Base-by-base conservation (phyloP, 768 basidiomycete species). In the Hericium coralloides region DNA sequence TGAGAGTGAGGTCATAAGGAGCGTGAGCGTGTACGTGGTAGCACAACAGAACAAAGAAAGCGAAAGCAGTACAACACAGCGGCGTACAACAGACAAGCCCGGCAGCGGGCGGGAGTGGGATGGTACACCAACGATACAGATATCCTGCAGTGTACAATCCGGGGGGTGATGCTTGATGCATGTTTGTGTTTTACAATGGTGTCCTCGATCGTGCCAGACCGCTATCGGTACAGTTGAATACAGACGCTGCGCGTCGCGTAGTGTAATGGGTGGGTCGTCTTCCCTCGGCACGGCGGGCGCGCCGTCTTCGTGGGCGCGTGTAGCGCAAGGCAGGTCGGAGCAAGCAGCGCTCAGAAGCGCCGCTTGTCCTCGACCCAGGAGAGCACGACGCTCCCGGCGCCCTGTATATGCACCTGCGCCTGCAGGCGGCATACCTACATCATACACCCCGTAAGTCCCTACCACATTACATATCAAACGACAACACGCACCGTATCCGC, bases 351-450 rank as follows among this genome's bases (percentile, higher is more conserved):
- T 59, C 43, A 62, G 59, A 62, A 62, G 26, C 60, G 56, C 17
- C 53, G 50, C 12, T 51, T 51, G 53, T 58, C 59, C 9, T 49
- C 54, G 49, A 59, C 47, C 60, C 57, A 63, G 45, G 62, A 63
- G 49, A 63, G 57, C 10, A 36, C 60, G 38, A 63, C 62, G 53
- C 57, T 59, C 38, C 62, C 62, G 14, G 58, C 62, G 12, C 53
- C 62, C 2, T 56, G 54, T 49, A 63, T 63, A 31, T 45, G 56
- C 7, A 61, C 62, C 17, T 58, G 62, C 52, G 62, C 58, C 55
- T 63, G 60, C 45, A 61, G 53, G 53, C 60, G 60, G 55, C 62
- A 63, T 49, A 61, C 60, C 60, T 61, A 20, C 43, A 12, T 10
- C 8, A 10, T 17, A 45, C 4, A 12, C 12, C 43, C n/a, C 2